Conservation (phyloP, 2,329 filamentous ascomycete genomes). For the Triangularia verruculosa region DNA sequence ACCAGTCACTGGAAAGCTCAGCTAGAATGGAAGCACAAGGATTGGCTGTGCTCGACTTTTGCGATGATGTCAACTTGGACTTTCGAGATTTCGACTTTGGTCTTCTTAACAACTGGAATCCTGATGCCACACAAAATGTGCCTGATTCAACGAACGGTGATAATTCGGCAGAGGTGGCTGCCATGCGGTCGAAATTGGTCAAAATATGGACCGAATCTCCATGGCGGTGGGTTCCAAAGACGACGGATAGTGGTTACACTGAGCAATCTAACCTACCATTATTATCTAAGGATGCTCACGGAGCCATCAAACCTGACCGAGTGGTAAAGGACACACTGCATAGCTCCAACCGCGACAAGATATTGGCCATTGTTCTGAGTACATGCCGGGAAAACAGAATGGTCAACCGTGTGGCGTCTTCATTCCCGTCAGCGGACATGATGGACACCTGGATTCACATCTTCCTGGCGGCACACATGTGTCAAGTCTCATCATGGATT, state of each 20-base stretch:
- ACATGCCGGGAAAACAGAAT: slow-evolving; percentile 51
- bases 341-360: slow-evolving; percentile 53
- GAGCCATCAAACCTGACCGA: slow-evolving; percentile 36
- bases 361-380: slow-evolving; percentile 61
- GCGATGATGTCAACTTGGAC: slow-evolving; percentile 48
- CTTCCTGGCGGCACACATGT: slow-evolving; percentile 55
- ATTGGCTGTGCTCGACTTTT: slow-evolving; percentile 48
- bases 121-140: slow-evolving; percentile 36
- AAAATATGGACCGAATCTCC: slow-evolving; percentile 50
- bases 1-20: slow-evolving; percentile 38
- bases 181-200: slow-evolving; percentile 47
- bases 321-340: slow-evolving; percentile 45
- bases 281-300: slow-evolving; percentile 38
- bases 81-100: slow-evolving; percentile 53
- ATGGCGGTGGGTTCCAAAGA: slow-evolving; percentile 49
- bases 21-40: slow-evolving; percentile 40
- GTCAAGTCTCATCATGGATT: slow-evolving; percentile 58
- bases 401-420: slow-evolving; percentile 53
- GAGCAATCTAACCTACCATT: slow-evolving; percentile 47
- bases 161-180: slow-evolving; percentile 41
- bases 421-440: slow-evolving; percentile 59
- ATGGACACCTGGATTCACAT: slow-evolving; percentile 61
- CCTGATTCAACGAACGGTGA: slow-evolving; percentile 33
- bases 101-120: slow-evolving; percentile 48
- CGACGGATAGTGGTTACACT: slow-evolving; percentile 42